Base-by-base conservation (phyloP, 768 basidiomycete species). In the Boletus vinaceobasis region DNA sequence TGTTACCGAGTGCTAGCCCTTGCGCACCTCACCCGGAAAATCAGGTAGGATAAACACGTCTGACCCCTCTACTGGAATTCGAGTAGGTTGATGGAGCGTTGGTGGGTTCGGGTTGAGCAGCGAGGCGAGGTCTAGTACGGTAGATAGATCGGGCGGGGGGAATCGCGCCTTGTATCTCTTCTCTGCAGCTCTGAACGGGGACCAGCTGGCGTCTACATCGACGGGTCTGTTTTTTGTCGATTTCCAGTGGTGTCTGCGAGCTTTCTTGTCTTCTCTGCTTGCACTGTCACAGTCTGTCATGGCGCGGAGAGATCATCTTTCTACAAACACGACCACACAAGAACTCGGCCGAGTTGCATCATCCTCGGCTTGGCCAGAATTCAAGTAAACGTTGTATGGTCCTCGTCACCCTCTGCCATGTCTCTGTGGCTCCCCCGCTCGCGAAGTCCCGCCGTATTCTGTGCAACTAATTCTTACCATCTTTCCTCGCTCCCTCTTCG, bases 141-240 rank as follows among this genome's bases (percentile, higher is more conserved):
- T 68, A 26, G 78, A 79, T 8, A 93, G 77, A 72, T 90, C 84
- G 3, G 86, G 89, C 0, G 87, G 89, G 5, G 89, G 89, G 64
- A 88, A 91, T 31, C 80, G 78, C 0, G 87, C 77, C 70, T 92
- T 93, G 78, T 81, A 93, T 40, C 75, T 79, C 71, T 93, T 93
- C 71, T 93, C 91, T 26, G 84, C 84, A 0, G 79, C 79, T 64
- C 91, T 77, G 67, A 93, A 93, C 0, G 87, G 79, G 0, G 90
- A 83, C 87, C 87, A 90, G 43, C 78, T 77, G 11, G 69, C 58
- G n/a, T 82, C 79, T 7, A 74, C 56, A 27, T 76, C 71, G 0
- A 63, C 63, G 13, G 69, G 70, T 64, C 83, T 78, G 62, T 82
- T 79, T 58, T 72, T 81, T 9, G 84, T 86, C 0, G 86, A 75